Conservation (phyloP, 75 land plant genomes). For the Larix kaempferi region DNA sequence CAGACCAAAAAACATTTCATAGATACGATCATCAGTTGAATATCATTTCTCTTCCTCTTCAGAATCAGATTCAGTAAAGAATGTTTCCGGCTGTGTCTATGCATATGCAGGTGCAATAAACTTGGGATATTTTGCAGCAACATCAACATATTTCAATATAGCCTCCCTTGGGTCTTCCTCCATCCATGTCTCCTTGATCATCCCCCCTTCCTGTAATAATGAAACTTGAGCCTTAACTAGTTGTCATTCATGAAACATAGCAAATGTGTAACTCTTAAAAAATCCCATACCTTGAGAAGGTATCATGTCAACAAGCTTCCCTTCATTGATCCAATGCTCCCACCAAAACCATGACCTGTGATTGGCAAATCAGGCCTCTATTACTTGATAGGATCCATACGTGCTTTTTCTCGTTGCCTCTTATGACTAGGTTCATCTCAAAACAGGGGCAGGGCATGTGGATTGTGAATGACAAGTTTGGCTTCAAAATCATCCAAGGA, state of each 20-base stretch:
- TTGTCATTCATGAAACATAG: background rate
- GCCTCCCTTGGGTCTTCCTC: slow-evolving; percentile 99
- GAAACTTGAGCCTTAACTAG: background rate
- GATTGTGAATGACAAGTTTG: too few species aligned
- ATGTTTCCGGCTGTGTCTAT: slow-evolving; percentile 85
- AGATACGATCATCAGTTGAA: too few species aligned
- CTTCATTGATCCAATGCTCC: too few species aligned
- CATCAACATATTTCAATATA: slow-evolving; percentile 95
- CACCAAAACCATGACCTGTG: too few species aligned
- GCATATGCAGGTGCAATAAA: slow-evolving; percentile 99
- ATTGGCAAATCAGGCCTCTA: too few species aligned
- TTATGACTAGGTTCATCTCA: too few species aligned
- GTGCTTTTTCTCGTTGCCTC: too few species aligned
- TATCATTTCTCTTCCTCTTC: slow-evolving; percentile 74
- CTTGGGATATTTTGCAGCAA: slow-evolving; percentile 87
- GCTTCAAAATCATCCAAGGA: too few species aligned
- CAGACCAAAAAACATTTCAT: too few species aligned
- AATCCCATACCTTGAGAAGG: slow-evolving; percentile 75
- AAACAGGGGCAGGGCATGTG: too few species aligned
- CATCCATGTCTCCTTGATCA: slow-evolving; percentile 99
- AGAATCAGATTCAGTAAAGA: slow-evolving; percentile 88
- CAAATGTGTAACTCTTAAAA: background rate
- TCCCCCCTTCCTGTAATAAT: slow-evolving; percentile 86
- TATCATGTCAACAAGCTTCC: slow-evolving; percentile 97
- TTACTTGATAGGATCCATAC: too few species aligned